Percentiles rank a stretch among this genome's conserved stretches.
phyloP scores from a whole-genome alignment of 176 grass and related monocot genomes.

The Panicum miliaceum region DNA sequence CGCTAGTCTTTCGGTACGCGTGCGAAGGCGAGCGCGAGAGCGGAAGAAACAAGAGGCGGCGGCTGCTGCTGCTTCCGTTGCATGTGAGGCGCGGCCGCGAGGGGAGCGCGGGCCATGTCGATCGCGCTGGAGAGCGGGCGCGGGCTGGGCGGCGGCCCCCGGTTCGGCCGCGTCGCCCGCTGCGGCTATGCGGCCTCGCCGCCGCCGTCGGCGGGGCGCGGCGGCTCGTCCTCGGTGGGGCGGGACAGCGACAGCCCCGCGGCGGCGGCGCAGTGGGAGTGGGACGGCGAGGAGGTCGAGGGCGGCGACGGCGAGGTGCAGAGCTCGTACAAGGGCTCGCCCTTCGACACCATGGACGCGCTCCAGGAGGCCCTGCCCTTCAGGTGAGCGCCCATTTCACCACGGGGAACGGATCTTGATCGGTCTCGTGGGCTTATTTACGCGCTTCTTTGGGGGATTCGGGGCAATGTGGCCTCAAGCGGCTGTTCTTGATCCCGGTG shows the following conservation, averaged over 20 bases:
- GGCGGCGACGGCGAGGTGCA: constrained; percentile 76
- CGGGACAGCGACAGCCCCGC: constrained; percentile 67
- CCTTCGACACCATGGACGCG: constrained; percentile 89
- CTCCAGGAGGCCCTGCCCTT: constrained; percentile 85
- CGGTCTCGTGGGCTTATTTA: background rate
- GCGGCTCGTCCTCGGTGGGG: constrained; percentile 67
- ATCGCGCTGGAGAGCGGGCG: constrained; percentile 63
- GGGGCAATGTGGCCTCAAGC: constrained; percentile 29
- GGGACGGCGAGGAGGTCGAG: constrained; percentile 75
- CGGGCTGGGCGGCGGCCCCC: constrained; percentile 34
- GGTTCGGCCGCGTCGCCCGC: constrained; percentile 44
- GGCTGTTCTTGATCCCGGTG: constrained; percentile 38
- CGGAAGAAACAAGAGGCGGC: constrained; percentile 32
- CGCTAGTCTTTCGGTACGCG: constrained; percentile 39
- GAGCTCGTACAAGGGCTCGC: constrained; percentile 76
- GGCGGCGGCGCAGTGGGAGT: constrained; percentile 56
- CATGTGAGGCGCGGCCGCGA: constrained; percentile 37
- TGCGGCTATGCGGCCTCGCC: constrained; percentile 54
- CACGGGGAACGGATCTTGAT: constrained; percentile 40
- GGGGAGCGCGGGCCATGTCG: constrained; percentile 61
- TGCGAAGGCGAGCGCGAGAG: constrained; percentile 39
- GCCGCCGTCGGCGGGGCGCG: constrained; percentile 47
- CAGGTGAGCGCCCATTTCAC: constrained; percentile 54
- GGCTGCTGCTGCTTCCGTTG: constrained; percentile 35
- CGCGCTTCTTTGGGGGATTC: constrained; percentile 11